Evolutionary conservation across 75 land plant genomes (phyloP).

Genomic region (Sequoiadendron giganteum): DNA sequence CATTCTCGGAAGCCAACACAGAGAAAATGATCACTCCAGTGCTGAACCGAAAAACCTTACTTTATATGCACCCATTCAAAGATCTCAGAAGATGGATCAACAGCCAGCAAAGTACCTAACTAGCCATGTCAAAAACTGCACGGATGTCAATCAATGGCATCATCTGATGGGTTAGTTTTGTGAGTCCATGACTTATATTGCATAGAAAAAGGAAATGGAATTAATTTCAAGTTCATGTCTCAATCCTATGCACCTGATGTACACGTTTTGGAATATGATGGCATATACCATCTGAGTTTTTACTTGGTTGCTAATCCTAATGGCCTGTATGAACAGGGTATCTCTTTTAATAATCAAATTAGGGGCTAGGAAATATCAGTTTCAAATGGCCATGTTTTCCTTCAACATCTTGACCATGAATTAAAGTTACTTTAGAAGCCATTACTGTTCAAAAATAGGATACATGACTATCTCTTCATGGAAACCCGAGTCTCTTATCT

Average conservation of each 20-base stretch:
- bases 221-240: neutral
- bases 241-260: neutral
- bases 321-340: neutral
- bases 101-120: conserved; percentile 37
- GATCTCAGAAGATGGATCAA: conserved; percentile 56
- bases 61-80: conserved; percentile 67
- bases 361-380: neutral
- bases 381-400: neutral
- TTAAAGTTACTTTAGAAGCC: neutral
- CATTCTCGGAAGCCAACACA: neutral
- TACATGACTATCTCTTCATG: neutral
- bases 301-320: neutral
- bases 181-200: neutral
- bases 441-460: neutral
- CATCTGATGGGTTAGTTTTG: neutral
- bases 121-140: neutral
- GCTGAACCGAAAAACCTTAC: conserved; percentile 31
- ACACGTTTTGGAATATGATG: neutral
- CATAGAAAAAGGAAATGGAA: neutral
- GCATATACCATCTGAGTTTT: neutral
- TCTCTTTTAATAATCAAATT: neutral
- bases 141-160: neutral
- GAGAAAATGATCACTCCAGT: neutral
- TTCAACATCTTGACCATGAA: neutral
- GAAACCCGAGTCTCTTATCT: neutral